Percentiles rank a stretch among this genome's conserved stretches.
phyloP scores from a whole-genome alignment of 257 asterid species.

The Lycium ferocissimum region DNA sequence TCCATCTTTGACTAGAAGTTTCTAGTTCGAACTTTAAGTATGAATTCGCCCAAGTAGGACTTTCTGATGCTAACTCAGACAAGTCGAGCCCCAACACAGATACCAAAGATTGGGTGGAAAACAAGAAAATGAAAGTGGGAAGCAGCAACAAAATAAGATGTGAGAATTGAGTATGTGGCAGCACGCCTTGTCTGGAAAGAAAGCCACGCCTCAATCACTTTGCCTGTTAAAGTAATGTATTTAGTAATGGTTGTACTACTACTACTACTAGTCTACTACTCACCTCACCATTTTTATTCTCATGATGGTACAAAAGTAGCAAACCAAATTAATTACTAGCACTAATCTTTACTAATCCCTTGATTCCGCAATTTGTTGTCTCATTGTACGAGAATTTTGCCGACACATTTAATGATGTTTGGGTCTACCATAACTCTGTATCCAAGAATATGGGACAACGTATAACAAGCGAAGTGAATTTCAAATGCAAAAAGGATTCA shows the following conservation, averaged over 20 bases:
- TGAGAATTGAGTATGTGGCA: background rate
- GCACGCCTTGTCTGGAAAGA: background rate
- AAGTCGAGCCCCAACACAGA: background rate
- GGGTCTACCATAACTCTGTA: background rate
- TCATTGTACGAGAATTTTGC: background rate
- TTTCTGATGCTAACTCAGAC: background rate
- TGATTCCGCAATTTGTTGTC: background rate
- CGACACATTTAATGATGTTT: background rate
- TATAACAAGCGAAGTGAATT: background rate
- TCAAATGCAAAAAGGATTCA: background rate
- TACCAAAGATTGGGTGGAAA: too few species aligned
- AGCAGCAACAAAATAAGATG: conserved; percentile 13
- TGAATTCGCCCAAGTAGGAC: background rate
- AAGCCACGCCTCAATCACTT: conserved; percentile 17
- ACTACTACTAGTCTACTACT: background rate
- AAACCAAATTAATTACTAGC: background rate
- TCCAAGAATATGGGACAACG: background rate
- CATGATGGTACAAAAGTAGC: conserved; percentile 19
- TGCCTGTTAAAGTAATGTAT: background rate
- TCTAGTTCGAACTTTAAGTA: background rate
- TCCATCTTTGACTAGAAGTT: background rate
- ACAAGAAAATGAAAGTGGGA: background rate
- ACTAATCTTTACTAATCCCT: background rate
- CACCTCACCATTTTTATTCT: background rate
- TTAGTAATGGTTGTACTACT: background rate